Evolutionary conservation across 495 filamentous ascomycete genomes (phyloP).

Genomic region (Bryoglossum gracile): DNA sequence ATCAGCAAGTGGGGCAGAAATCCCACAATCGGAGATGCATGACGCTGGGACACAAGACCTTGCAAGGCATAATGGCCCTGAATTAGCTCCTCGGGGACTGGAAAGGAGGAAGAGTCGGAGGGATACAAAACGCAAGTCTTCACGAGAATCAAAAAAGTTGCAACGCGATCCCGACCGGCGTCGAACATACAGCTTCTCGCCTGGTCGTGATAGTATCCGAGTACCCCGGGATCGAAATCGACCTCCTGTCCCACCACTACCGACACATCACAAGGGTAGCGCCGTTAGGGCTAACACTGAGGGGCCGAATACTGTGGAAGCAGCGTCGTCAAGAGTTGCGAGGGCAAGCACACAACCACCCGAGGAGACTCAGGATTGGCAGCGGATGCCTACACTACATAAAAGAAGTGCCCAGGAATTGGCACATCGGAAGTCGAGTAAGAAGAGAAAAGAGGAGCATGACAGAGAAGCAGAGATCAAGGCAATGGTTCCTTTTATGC

Average conservation of each 20-base stretch:
- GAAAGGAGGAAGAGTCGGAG: constrained; percentile 24
- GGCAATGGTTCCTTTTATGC: constrained; percentile 66
- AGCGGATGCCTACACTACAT: constrained; percentile 58
- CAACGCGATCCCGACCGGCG: constrained; percentile 32
- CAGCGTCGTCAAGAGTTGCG: constrained; percentile 28
- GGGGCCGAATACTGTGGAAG: constrained; percentile 9
- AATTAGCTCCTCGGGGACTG: constrained; percentile 17
- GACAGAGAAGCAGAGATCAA: constrained; percentile 78
- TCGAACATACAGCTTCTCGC: constrained; percentile 48
- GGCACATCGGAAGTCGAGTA: constrained; percentile 66
- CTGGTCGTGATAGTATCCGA: constrained; percentile 40
- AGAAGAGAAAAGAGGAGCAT: constrained; percentile 63
- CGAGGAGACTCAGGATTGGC: constrained; percentile 38
- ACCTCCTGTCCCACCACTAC: constrained; percentile 29
- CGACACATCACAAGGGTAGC: constrained; percentile 21
- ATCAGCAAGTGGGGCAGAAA: constrained; percentile 31
- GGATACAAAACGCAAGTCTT: constrained; percentile 27
- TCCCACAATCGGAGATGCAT: constrained; percentile 31
- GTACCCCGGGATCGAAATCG: constrained; percentile 27
- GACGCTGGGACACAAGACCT: constrained; percentile 29
- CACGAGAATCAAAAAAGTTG: constrained; percentile 37
- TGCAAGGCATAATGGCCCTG: constrained; percentile 19
- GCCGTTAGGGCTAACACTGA: constrained; percentile 21
- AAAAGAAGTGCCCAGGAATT: constrained; percentile 53
- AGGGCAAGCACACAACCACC: constrained; percentile 25